These are phyloP conservation scores for Clonostachys chloroleuca DNA, from an alignment of 2,329 filamentous ascomycete species.

Conservation along the genomic window DNA sequence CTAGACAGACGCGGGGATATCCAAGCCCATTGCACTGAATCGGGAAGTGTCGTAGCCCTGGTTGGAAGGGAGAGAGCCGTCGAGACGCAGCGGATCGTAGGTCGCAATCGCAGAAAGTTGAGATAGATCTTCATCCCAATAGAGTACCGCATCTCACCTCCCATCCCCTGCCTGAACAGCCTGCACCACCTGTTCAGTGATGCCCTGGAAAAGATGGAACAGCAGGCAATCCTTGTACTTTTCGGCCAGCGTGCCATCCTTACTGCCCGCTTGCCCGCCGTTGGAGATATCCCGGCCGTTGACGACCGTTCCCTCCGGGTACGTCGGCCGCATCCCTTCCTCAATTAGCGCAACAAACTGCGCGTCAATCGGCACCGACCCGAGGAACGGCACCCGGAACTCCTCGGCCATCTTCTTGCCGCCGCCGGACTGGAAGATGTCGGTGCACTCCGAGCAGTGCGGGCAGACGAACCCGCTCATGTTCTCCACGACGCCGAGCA, in stretches of 20 bases:
- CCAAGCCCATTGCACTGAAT: too few relatives aligned
- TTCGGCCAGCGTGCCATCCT: constrained; percentile 48
- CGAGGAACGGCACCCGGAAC: constrained; percentile 79
- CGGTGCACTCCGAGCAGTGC: constrained; percentile 78
- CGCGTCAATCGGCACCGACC: constrained; percentile 86
- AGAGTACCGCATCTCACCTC: too few relatives aligned
- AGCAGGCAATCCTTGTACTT: constrained; percentile 73
- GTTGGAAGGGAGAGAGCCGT: too few relatives aligned
- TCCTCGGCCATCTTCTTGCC: constrained; percentile 86
- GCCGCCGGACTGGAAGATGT: constrained; percentile 89
- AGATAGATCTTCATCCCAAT: too few relatives aligned
- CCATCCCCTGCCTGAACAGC: constrained; percentile 6
- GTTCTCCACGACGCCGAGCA: constrained; percentile 92
- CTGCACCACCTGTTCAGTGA: constrained; percentile 42
- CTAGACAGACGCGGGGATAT: too few relatives aligned
- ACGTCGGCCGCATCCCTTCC: constrained; percentile 59
- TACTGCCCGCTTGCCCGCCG: constrained; percentile 6
- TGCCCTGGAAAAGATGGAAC: constrained; percentile 61
- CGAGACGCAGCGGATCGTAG: too few relatives aligned
- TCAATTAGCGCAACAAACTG: constrained; percentile 88
- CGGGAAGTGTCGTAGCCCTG: too few relatives aligned
- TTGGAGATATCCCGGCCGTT: constrained; percentile 50
- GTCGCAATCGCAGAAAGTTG: too few relatives aligned
- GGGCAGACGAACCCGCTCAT: constrained; percentile 91
- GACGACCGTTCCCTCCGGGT: constrained; percentile 64